Conservation (phyloP, 768 basidiomycete genomes). For the Chalciporus pseudorubinellus region DNA sequence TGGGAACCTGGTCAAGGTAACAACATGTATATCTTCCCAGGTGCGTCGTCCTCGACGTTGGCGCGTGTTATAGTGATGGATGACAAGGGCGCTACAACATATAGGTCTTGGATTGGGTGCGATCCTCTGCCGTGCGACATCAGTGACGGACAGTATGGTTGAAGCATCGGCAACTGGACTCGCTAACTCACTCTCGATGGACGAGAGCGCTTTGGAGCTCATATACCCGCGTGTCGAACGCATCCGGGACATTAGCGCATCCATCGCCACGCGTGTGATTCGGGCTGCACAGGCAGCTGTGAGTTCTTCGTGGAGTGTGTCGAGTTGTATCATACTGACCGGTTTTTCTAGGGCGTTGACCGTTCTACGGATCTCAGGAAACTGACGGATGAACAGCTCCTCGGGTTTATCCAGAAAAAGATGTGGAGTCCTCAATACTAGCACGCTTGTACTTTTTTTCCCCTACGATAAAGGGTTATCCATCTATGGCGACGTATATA, state of each 20-base stretch:
- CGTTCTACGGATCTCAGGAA: constrained; percentile 49
- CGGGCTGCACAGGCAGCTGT: constrained; percentile 77
- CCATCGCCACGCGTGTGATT: constrained; percentile 74
- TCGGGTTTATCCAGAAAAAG: constrained; percentile 52
- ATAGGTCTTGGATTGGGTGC: constrained; percentile 60
- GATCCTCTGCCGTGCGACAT: constrained; percentile 64
- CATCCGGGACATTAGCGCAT: constrained; percentile 80
- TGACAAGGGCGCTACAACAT: constrained; percentile 1
- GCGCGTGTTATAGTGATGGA: not conserved
- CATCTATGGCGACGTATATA: constrained; percentile 9
- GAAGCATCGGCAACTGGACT: constrained; percentile 84
- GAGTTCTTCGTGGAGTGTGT: constrained; percentile 29
- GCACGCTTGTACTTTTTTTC: not conserved
- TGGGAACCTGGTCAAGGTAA: constrained; percentile 88
- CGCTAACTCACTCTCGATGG: constrained; percentile 64
- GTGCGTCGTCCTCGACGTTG: constrained; percentile 28
- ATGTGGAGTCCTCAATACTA: constrained; percentile 66
- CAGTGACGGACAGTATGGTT: constrained; percentile 84
- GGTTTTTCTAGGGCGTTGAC: constrained; percentile 49
- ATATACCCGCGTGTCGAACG: constrained; percentile 84
- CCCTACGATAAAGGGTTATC: not conserved
- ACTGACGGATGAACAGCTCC: constrained; percentile 55
- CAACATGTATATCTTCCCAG: constrained; percentile 88
- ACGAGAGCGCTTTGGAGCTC: constrained; percentile 64
- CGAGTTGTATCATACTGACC: constrained; percentile 13